phyloP scores from a whole-genome alignment of 1,139 yeast genomes.

The Saccharomyces pastorianus region DNA sequence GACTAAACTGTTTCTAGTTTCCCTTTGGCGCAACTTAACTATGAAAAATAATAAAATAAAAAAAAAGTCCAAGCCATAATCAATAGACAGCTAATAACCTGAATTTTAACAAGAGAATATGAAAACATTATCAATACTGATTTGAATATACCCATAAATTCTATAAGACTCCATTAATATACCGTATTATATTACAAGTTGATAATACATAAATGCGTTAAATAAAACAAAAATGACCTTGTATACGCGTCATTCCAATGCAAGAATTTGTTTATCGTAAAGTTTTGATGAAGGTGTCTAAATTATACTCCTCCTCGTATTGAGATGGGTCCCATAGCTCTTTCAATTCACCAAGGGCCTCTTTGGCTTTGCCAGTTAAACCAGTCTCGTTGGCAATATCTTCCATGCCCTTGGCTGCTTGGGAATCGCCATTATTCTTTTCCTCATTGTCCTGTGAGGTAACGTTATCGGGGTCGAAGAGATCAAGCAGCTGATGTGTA shows the following conservation, averaged over 20 bases:
- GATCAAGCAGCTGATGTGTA: slow-evolving; percentile 83
- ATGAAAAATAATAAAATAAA: no score
- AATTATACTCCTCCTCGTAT: slow-evolving; percentile 91
- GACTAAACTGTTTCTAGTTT: neutral
- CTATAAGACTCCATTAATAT: slow-evolving; percentile 1
- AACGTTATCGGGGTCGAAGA: slow-evolving; percentile 54
- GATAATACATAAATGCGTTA: slow-evolving; percentile 1
- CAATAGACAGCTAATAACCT: neutral
- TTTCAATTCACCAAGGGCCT: slow-evolving; percentile 67
- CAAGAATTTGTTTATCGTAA: slow-evolving; percentile 34
- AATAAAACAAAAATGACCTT: slow-evolving; percentile 1
- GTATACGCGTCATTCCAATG: neutral
- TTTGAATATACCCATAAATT: neutral
- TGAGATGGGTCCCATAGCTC: slow-evolving; percentile 95
- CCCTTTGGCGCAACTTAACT: neutral
- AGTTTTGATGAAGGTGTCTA: slow-evolving; percentile 84
- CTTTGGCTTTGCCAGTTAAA: slow-evolving; percentile 36
- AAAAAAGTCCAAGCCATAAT: neutral
- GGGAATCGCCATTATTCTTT: slow-evolving; percentile 14
- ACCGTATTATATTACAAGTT: slow-evolving; percentile 1
- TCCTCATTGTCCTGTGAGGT: slow-evolving; percentile 36
- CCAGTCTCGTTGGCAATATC: slow-evolving; percentile 37
- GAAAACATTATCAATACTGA: slow-evolving; percentile 3
- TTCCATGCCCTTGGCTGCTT: slow-evolving; percentile 29
- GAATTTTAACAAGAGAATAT: neutral